These are phyloP conservation scores for Solanum hybrid DNA, from an alignment of 305 asterid genomes.

Conservation along the genomic window DNA sequence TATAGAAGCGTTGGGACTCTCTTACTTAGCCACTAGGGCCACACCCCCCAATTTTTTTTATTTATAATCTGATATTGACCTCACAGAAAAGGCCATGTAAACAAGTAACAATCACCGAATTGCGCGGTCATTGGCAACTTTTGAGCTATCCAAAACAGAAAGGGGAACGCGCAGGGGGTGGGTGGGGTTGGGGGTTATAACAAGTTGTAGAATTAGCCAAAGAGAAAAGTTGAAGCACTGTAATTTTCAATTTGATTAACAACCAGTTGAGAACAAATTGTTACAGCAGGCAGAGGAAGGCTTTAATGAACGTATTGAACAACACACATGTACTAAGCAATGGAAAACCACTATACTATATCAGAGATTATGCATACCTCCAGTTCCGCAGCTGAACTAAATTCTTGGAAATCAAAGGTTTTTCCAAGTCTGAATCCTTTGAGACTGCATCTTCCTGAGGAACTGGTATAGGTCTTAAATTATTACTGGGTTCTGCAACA, in stretches of 20 bases:
- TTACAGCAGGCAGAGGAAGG: not conserved
- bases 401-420: constrained; percentile 53
- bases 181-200: not conserved
- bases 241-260: not conserved
- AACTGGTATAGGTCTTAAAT: constrained; percentile 11
- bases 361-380: constrained; percentile 34
- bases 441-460: constrained; percentile 27
- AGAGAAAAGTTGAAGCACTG: not conserved
- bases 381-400: constrained; percentile 51
- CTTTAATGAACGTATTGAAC: not conserved
- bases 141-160: not conserved
- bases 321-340: not conserved
- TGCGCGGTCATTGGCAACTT: not conserved
- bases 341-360: not conserved
- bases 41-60: not conserved
- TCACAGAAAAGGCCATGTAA: not conserved
- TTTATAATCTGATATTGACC: not conserved
- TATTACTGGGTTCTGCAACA: constrained; percentile 8
- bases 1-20: not conserved
- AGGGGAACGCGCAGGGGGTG: not conserved
- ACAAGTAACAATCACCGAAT: not conserved
- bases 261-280: not conserved
- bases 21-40: not conserved
- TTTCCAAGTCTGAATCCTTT: constrained; percentile 22
- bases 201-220: not conserved